Conservation (phyloP, 345 rosid species). For the Iberis pinnata region DNA sequence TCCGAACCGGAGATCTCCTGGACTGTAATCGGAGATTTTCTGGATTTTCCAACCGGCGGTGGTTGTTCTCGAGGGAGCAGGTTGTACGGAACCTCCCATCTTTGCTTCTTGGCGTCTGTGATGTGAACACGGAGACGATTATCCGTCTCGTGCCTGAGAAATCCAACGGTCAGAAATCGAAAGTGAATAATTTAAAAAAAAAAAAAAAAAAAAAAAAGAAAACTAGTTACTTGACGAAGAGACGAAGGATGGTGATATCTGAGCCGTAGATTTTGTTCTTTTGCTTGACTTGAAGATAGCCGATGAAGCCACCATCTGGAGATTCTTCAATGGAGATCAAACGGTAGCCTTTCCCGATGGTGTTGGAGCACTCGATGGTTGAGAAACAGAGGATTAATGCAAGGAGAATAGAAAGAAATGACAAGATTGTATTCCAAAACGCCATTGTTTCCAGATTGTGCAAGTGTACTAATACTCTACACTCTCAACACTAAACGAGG, state of each 20-base stretch:
- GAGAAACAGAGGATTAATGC: conserved; percentile 30
- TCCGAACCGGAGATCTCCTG: conserved; percentile 57
- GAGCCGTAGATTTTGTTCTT: conserved; percentile 73
- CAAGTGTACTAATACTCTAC: too few relatives aligned
- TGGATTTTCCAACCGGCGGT: conserved; percentile 42
- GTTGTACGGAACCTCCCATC: conserved; percentile 96
- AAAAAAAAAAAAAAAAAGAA: too few relatives aligned
- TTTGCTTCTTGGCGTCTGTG: conserved; percentile 73
- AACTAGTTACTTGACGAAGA: conserved; percentile 66
- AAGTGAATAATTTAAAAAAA: too few relatives aligned
- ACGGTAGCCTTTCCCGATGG: conserved; percentile 84
- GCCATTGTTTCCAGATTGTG: not conserved
- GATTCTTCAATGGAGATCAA: conserved; percentile 68
- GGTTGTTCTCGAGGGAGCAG: conserved; percentile 73
- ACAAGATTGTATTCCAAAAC: not conserved
- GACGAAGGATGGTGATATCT: conserved; percentile 66
- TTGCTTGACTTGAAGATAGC: conserved; percentile 70
- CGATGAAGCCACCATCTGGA: conserved; percentile 64
- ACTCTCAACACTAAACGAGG: too few relatives aligned
- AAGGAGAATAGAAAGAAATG: conserved; percentile 26
- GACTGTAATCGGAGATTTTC: conserved; percentile 42
- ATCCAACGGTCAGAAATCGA: conserved; percentile 23
- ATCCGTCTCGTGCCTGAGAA: conserved; percentile 66
- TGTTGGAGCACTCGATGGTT: conserved; percentile 27
- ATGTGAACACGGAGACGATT: conserved; percentile 74